Percentiles rank a stretch among this genome's conserved stretches.
Conservation (phyloP, 179 eudicot species). For the Patellifolia procumbens region DNA sequence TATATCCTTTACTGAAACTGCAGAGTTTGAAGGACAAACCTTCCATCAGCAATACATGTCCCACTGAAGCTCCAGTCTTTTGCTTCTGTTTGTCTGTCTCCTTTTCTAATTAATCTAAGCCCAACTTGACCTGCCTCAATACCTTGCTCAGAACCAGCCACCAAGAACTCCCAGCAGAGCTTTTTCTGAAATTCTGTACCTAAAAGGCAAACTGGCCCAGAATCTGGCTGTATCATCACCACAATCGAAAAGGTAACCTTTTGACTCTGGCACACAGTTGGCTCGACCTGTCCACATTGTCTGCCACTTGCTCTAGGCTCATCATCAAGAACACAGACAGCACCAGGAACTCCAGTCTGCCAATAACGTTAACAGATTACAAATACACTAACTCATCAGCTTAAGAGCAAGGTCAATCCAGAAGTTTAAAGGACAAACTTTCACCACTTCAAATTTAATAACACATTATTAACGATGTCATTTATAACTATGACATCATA, state of each 20-base stretch:
- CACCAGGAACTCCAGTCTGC: conserved; percentile 85
- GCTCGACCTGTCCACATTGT: conserved; percentile 84
- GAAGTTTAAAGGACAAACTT: neutral
- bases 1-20: neutral
- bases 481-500: neutral
- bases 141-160: conserved; percentile 98
- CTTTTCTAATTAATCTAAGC: conserved; percentile 79
- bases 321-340: conserved; percentile 94
- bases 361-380: conserved; percentile 27
- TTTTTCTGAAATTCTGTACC: conserved; percentile 89
- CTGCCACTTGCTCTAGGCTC: conserved; percentile 87
- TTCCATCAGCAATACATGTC: conserved; percentile 94
- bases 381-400: neutral
- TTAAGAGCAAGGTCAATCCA: neutral
- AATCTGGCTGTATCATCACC: conserved; percentile 93
- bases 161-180: conserved; percentile 91
- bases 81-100: conserved; percentile 78
- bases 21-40: conserved; percentile 47
- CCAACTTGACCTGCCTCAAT: conserved; percentile 99
- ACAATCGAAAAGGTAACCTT: conserved; percentile 80
- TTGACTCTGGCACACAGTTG: conserved; percentile 68
- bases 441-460: neutral
- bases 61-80: conserved; percentile 97
- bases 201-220: conserved; percentile 92
- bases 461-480: no score